Percentiles rank a stretch among this genome's conserved stretches.
These are phyloP conservation scores for Cucumis cinereus DNA, from an alignment of 306 rosid genomes.

Conservation along the genomic window DNA sequence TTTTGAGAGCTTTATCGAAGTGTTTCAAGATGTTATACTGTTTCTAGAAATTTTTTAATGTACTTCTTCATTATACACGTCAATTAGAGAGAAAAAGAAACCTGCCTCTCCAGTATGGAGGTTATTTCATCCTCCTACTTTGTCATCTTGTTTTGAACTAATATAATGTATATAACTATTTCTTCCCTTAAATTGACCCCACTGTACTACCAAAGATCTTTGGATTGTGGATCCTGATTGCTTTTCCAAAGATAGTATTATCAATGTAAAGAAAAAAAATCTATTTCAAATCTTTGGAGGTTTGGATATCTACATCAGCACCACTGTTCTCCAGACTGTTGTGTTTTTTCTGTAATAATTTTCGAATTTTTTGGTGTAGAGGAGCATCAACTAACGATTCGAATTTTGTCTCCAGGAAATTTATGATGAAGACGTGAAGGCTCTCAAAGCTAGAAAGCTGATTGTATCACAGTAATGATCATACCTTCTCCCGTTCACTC, in stretches of 20 bases:
- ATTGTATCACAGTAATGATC: slow-evolving; percentile 53
- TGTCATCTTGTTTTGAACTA: neutral
- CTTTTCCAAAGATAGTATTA: neutral
- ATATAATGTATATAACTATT: neutral
- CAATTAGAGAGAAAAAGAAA: neutral
- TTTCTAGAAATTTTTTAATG: neutral
- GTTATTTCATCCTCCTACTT: neutral
- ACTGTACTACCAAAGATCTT: neutral
- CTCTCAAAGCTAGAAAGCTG: slow-evolving; percentile 64
- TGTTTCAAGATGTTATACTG: neutral
- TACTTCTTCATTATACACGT: neutral
- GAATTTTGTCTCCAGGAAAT: slow-evolving; percentile 31
- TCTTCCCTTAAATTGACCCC: neutral
- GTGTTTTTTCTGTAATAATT: neutral
- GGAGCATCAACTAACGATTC: slow-evolving; percentile 10
- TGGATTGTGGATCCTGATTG: neutral
- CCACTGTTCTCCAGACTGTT: neutral
- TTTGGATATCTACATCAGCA: neutral
- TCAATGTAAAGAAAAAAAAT: neutral
- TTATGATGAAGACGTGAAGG: slow-evolving; percentile 50
- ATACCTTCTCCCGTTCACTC: neutral
- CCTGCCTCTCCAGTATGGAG: neutral
- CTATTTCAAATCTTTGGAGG: neutral
- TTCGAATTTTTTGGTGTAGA: neutral
- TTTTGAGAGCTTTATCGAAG: neutral